phyloP scores from a whole-genome alignment of 495 filamentous ascomycete species.

The Mytilinidion resinicola region DNA sequence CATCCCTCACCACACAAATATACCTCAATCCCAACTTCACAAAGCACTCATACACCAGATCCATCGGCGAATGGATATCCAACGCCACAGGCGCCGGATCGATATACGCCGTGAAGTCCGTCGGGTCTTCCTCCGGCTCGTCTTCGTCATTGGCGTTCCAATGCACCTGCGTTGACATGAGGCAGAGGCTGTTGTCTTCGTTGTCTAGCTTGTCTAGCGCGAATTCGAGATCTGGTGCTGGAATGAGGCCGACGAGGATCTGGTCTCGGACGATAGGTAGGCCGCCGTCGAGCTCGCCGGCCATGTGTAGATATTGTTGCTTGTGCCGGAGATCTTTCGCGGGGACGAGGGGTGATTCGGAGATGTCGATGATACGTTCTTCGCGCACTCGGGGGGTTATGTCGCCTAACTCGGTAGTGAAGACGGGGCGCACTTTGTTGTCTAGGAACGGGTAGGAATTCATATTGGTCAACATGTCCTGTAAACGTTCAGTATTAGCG shows the following conservation, averaged over 20 bases:
- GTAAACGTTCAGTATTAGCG: not conserved
- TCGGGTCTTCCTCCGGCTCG: constrained; percentile 53
- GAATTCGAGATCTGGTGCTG: constrained; percentile 90
- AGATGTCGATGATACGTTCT: constrained; percentile 82
- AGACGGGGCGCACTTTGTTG: constrained; percentile 84
- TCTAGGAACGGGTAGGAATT: constrained; percentile 95
- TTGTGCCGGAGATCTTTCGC: constrained; percentile 71
- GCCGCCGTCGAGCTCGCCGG: constrained; percentile 87
- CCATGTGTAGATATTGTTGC: constrained; percentile 71
- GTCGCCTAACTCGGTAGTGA: constrained; percentile 77
- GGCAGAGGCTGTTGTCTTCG: constrained; percentile 64
- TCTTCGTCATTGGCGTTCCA: constrained; percentile 48
- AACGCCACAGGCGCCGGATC: constrained; percentile 85
- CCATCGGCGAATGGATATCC: constrained; percentile 86
- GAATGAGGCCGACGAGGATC: constrained; percentile 83
- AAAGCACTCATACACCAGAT: constrained; percentile 94
- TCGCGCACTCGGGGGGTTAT: constrained; percentile 70
- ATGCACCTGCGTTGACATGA: constrained; percentile 64
- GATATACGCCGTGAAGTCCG: constrained; percentile 85
- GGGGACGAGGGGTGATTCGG: constrained; percentile 65
- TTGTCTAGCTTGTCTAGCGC: constrained; percentile 75
- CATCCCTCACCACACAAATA: constrained; percentile 80
- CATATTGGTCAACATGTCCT: constrained; percentile 92
- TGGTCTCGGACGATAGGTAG: constrained; percentile 76
- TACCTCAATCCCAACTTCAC: constrained; percentile 89